Evolutionary conservation across 2,329 filamentous ascomycete species (phyloP).

Genomic region (Sclerotinia sclerotiorum): DNA sequence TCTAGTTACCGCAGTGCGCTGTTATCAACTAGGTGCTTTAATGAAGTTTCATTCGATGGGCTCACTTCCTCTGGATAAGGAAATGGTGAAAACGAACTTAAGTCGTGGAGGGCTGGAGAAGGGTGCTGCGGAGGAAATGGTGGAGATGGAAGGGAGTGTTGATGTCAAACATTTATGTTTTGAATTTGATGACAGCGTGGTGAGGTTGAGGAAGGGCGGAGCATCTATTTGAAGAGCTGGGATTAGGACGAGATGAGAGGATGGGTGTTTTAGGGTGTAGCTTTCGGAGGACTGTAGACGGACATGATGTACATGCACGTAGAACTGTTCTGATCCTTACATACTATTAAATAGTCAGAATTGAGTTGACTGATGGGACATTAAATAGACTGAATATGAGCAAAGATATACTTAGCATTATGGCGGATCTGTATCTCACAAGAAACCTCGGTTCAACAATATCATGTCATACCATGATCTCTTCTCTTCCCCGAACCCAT

Average conservation of each 20-base stretch:
- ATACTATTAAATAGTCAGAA: too few relatives aligned
- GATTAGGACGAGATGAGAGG: too few relatives aligned
- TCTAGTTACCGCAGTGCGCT: conserved; percentile 21
- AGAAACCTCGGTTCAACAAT: background rate
- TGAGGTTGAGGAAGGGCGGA: background rate
- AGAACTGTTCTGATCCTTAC: background rate
- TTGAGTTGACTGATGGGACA: background rate
- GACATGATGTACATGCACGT: background rate
- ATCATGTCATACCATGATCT: background rate
- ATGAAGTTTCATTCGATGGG: conserved; percentile 16
- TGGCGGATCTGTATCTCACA: background rate
- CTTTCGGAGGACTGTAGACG: too few relatives aligned
- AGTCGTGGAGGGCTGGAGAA: background rate
- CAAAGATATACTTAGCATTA: background rate
- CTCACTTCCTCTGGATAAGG: background rate
- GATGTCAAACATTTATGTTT: background rate
- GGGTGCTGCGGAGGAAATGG: background rate
- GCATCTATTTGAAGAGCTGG: background rate
- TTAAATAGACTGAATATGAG: background rate
- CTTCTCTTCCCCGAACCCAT: too few relatives aligned
- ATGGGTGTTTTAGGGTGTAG: too few relatives aligned
- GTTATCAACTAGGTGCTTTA: conserved; percentile 16
- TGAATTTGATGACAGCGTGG: background rate
- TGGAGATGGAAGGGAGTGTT: background rate
- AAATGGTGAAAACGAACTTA: background rate